phyloP scores from a whole-genome alignment of 2,329 filamentous ascomycete genomes.

The Myriosclerotinia scirpicola region DNA sequence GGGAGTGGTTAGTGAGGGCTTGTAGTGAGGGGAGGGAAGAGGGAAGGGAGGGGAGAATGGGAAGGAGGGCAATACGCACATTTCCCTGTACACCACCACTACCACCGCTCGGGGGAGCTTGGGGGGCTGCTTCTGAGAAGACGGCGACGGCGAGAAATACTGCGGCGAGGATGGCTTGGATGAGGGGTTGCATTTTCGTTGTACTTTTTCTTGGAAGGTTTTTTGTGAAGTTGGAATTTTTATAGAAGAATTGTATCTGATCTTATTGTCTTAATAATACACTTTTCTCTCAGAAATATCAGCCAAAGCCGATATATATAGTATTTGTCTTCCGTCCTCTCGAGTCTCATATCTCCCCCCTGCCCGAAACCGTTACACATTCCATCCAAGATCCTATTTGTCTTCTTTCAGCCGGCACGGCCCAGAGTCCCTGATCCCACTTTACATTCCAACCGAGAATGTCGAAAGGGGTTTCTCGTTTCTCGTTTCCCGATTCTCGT shows the following conservation, averaged over 20 bases:
- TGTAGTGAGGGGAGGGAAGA: too few relatives aligned
- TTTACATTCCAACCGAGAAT: not conserved
- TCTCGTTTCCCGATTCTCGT: not conserved
- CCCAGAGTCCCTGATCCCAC: too few relatives aligned
- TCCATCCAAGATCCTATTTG: not conserved
- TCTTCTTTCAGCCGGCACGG: not conserved
- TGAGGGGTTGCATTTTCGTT: not conserved
- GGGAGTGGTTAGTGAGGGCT: not conserved
- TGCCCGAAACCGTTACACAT: not conserved
- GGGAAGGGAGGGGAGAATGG: too few relatives aligned
- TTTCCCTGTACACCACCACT: not conserved
- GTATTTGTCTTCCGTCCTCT: not conserved
- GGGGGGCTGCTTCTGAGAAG: not conserved
- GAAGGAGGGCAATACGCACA: not conserved
- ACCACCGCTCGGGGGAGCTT: not conserved
- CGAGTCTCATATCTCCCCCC: not conserved
- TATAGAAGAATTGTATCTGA: not conserved
- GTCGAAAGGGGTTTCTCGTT: not conserved
- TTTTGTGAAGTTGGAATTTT: not conserved
- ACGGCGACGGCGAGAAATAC: not conserved
- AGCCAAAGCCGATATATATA: too few relatives aligned
- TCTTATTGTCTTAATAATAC: not conserved
- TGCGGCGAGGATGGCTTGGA: not conserved
- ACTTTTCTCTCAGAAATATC: fast-evolving
- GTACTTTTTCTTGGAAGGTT: not conserved